Base-by-base conservation (phyloP, 2,329 filamentous ascomycete genomes). In the Colletotrichum sp. region DNA sequence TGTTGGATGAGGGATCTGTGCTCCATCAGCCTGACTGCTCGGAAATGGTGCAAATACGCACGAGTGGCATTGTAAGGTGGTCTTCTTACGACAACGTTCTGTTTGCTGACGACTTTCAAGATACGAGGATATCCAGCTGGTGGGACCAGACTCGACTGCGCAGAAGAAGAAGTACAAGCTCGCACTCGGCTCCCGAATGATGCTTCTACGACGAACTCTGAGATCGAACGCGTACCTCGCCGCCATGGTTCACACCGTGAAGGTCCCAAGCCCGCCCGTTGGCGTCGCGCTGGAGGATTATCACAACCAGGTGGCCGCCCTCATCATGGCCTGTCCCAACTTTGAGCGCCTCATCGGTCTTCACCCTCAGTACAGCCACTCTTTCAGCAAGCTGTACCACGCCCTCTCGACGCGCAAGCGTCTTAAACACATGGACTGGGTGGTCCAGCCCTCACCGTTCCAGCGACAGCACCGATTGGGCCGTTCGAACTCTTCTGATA, bases 281-380 rank as follows among this genome's bases (percentile, higher is more conserved):
- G 82, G 84, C 15, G 81, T 85, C n/a, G 79, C 84, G 13, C 65
- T 83, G 21, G 87, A 88, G 43, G 85, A 88, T 61, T 93, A 93
- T 79, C 87, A 91, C 75, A 88, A 92, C 78, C 81, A 91, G 5
- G 86, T 93, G 3, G 91, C 92, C 0, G 89, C 92, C 7, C 82
- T 93, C 28, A 86, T 93, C 73, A 92, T 93, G 91, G 89, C 90
- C 0, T 93, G 92, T 72, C 92, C 92, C 4, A 93, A 93, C 77
- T 84, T 94, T 13, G 92, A 93, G 82, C 86, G 87, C 66, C 83
- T 93, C 8, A 83, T 87, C 13, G 91, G 92, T 1, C 89, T 90
- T 52, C 86, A 90, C 71, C 86, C 88, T 4, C 82, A 83, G 5
- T 92, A 93, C 80, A 85, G 89, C 71, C 90, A 92, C 81, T 86